These are phyloP conservation scores for Paecilomyces sp. DNA, from an alignment of 2,329 filamentous ascomycete species.

Conservation along the genomic window DNA sequence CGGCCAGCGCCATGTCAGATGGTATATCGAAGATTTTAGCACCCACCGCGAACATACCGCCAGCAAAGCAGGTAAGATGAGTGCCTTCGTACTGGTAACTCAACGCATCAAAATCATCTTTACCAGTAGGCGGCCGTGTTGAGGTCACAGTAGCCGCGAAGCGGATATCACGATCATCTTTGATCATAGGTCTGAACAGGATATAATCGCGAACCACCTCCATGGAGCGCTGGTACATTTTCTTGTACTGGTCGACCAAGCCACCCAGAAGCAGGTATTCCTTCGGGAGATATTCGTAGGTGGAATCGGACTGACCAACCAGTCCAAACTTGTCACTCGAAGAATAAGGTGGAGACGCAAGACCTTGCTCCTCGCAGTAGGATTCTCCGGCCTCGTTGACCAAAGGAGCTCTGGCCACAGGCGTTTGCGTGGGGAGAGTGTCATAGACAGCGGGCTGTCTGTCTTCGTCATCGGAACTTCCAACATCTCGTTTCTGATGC, in stretches of 20 bases:
- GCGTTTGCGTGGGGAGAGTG: conserved; percentile 4
- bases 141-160: conserved; percentile 29
- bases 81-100: conserved; percentile 46
- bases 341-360: conserved; percentile 26
- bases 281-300: conserved; percentile 47
- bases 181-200: conserved; percentile 40
- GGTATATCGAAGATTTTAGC: conserved; percentile 50
- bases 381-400: conserved; percentile 6
- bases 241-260: conserved; percentile 33
- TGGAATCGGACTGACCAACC: conserved; percentile 41
- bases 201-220: conserved; percentile 32
- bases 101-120: conserved; percentile 5
- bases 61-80: conserved; percentile 54
- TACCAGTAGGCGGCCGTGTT: conserved; percentile 13
- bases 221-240: conserved; percentile 38
- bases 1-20: conserved; percentile 48
- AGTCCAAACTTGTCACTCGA: conserved; percentile 33
- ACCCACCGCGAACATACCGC: conserved; percentile 57
- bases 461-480: conserved; percentile 14
- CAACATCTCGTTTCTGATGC: conserved; percentile 10
- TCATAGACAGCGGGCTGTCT: conserved; percentile 21
- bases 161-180: conserved; percentile 33
- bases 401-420: background rate
- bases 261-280: conserved; percentile 41
- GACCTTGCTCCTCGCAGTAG: conserved; percentile 33